Evolutionary conservation across 2,329 filamentous ascomycete genomes (phyloP), one percentile per base, ranked within the genome.

Genomic region (Apiospora kogelbergensis): DNA sequence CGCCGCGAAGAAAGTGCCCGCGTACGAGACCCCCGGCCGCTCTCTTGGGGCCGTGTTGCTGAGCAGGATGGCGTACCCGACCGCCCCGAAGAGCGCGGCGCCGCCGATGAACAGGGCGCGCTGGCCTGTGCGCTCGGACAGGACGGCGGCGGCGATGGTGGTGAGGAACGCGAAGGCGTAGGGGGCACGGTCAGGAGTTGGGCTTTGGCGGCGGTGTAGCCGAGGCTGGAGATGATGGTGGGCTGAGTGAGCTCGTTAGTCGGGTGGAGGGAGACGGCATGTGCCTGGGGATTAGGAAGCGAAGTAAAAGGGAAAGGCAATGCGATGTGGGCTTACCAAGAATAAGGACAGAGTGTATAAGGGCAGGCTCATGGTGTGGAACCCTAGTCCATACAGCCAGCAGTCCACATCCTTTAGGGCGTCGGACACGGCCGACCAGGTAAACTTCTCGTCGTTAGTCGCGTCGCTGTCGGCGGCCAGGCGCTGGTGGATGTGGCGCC

Each of bases 371-470:
- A 93, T 89, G 6, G 90, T 93, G 76, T 94, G 91, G 73, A 93
- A 93, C 0, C 85, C 87, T 0, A 93, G 77, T 0, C 90, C 90
- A 72, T 94, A 94, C 0, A 94, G 83, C 89, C 89, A 93, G 74
- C 90, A 90, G 75, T 90, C 93, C 1, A 88, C 86, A 73, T 95
- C 90, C 17, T 84, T 87, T 48, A 93, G 77, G 0, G 92, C 91
- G 22, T 87, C 82, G 30, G 78, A 68, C 0, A 94, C 92, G 24
- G 90, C 89, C 0, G 73, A 77, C 93, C 92, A 95, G 3, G 81
- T 86, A 74, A 95, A 94, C 0, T 81, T 76, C 72, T 95, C 92
- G 64, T 90, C 82, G 6, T 89, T 86, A 0, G 89, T 93, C 0
- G 91, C 89, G 74, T 94, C 91, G 71, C 87, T 90, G 73, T 94